phyloP scores from a whole-genome alignment of 2,329 filamentous ascomycete species.

The Hypomyces rosellus region DNA sequence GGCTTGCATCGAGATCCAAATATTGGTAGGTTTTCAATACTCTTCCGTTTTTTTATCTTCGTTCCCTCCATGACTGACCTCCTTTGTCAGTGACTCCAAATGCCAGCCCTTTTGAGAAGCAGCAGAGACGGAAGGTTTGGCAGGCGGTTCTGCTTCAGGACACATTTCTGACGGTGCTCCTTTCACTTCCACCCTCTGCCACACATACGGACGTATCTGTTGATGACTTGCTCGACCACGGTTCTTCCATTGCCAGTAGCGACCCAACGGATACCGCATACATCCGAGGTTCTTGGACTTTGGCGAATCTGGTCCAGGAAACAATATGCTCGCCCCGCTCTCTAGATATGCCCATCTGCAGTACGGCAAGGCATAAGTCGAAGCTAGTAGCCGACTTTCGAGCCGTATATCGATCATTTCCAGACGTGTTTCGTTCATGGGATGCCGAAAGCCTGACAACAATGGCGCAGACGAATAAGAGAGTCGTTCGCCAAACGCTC shows the following conservation, averaged over 20 bases:
- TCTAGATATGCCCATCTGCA: conserved; percentile 64
- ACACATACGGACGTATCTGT: conserved; percentile 75
- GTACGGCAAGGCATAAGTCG: conserved; percentile 61
- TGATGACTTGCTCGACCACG: conserved; percentile 64
- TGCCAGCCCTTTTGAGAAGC: conserved; percentile 65
- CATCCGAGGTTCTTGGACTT: conserved; percentile 69
- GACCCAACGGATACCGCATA: conserved; percentile 64
- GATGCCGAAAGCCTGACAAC: conserved; percentile 53
- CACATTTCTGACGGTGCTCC: conserved; percentile 71
- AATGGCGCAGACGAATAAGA: conserved; percentile 53
- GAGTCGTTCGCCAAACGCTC: conserved; percentile 66
- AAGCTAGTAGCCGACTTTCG: conserved; percentile 65
- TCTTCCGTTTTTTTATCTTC: background rate
- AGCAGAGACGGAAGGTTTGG: conserved; percentile 74
- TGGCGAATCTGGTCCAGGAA: conserved; percentile 72
- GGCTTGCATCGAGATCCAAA: conserved; percentile 74
- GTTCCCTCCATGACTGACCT: background rate
- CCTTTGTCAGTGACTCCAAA: conserved; percentile 49
- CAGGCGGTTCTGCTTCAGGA: conserved; percentile 76
- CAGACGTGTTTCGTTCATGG: conserved; percentile 62
- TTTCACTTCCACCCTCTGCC: conserved; percentile 70
- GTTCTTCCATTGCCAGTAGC: conserved; percentile 48
- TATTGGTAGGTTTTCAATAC: conserved; percentile 41
- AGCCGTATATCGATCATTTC: conserved; percentile 66
- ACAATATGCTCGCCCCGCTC: conserved; percentile 69